Evolutionary conservation across 441 rosid species (phyloP), one percentile per base, ranked within the genome.

Genomic region (Jatropha podagrica): DNA sequence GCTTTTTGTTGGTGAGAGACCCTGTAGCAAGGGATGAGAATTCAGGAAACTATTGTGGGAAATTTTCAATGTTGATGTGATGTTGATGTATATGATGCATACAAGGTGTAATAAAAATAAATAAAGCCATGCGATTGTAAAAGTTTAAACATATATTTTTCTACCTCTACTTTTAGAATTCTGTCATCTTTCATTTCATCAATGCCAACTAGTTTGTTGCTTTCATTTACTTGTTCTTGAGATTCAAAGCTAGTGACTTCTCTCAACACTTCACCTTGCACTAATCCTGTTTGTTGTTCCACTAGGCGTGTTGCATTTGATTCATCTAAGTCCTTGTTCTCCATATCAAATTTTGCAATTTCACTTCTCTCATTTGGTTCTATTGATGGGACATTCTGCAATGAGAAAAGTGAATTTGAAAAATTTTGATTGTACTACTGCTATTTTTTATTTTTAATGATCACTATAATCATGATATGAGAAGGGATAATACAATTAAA

Each of bases 361-460:
- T 71, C 68, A 54, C 4, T 63, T 26, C 70, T 71, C 76, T 74
- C 80, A 75, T 78, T 46, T 26, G 69, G 69, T 66, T 68, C 80
- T 72, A 14, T 76, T 49, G 51, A 71, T 52, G 46, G 75, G 27
- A 55, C n/a, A 65, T 74, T 32, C 85, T 86, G 80, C 38, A 76
- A 74, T 15, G 69, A 72, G 62, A 17, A 26, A 32, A 56, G 17
- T 52, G 58, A 52, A 40, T 15, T 76, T 63, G 46, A 18, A 11
- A 32, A 58, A 32, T 8, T 18, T 27, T 23, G 23, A 20, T 48
- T 2, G 49, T 44, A 7, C 41, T 56, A 51, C 17, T 60, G 40
- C 26, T 40, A 60, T 60, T 32, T 42, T 27, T 70, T n/a, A 64
- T 71, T 26, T n/a, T 42, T 51, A 13, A 6, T 48, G 48, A 46